Conservation (phyloP, 805 yeast genomes). For the Phaffomyces thermotolerans region DNA sequence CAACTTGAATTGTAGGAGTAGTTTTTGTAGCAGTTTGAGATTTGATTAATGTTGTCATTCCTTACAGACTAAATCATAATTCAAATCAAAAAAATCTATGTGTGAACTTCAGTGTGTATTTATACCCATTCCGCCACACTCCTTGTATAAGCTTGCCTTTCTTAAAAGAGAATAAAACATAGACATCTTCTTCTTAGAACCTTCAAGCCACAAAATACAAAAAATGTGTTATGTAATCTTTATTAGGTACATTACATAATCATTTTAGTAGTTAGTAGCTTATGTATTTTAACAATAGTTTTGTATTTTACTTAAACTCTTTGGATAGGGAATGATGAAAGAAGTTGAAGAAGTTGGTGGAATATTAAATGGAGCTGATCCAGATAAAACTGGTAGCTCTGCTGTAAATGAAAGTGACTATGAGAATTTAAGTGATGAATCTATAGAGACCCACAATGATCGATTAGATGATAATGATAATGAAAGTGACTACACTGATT, state of each 20-base stretch:
- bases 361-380: too few relatives aligned
- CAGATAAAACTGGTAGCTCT: too few relatives aligned
- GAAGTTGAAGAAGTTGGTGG: background rate
- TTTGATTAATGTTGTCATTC: background rate
- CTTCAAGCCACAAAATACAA: too few relatives aligned
- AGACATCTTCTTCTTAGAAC: too few relatives aligned
- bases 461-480: background rate
- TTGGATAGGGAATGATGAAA: background rate
- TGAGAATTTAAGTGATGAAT: background rate
- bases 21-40: background rate
- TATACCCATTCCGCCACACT: too few relatives aligned
- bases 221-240: too few relatives aligned
- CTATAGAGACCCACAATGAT: background rate
- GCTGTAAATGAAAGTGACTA: background rate
- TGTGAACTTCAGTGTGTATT: background rate
- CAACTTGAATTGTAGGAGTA: constrained; percentile 4
- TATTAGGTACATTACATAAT: too few relatives aligned
- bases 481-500: constrained; percentile 7
- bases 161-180: too few relatives aligned
- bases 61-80: background rate
- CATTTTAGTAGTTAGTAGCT: too few relatives aligned
- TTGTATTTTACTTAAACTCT: too few relatives aligned
- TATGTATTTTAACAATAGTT: too few relatives aligned
- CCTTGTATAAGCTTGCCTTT: too few relatives aligned
- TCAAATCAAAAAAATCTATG: background rate